phyloP scores from a whole-genome alignment of 2,329 filamentous ascomycete species.

The Penicillium rolfsii region DNA sequence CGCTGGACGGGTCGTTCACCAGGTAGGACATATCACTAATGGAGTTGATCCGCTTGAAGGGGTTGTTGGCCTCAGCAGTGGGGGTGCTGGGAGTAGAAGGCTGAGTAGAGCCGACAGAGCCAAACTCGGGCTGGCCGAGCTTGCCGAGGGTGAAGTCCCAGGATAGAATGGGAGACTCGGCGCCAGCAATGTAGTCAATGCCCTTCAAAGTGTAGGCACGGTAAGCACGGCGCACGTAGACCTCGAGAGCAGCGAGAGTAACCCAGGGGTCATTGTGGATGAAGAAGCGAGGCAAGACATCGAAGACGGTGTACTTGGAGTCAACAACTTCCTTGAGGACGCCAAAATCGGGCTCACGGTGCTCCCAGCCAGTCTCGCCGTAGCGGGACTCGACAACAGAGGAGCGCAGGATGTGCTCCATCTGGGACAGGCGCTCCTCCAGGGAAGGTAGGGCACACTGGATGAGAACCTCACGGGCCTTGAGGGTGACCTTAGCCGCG shows the following conservation, averaged over 20 bases:
- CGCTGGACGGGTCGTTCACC: constrained; percentile 66
- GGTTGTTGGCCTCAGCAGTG: constrained; percentile 60
- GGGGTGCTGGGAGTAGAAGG: constrained; percentile 85
- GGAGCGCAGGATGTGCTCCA: constrained; percentile 97
- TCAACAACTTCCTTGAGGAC: constrained; percentile 97
- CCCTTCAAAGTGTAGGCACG: constrained; percentile 90
- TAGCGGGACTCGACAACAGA: constrained; percentile 97
- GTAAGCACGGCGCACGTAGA: constrained; percentile 95
- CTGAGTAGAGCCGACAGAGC: constrained; percentile 72
- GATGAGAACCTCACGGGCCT: constrained; percentile 95
- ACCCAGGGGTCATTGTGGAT: constrained; percentile 94
- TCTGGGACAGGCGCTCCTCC: constrained; percentile 91
- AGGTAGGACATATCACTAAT: constrained; percentile 97
- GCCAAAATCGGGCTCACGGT: constrained; percentile 86
- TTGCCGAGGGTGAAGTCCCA: constrained; percentile 98
- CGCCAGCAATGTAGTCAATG: constrained; percentile 81
- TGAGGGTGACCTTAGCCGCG: constrained; percentile 94
- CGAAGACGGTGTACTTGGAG: constrained; percentile 97
- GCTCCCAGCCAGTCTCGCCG: constrained; percentile 94
- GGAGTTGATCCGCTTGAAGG: constrained; percentile 83
- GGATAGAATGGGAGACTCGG: constrained; percentile 72
- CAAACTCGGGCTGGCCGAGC: constrained; percentile 88
- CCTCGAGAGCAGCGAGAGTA: constrained; percentile 87
- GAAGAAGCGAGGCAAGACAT: constrained; percentile 94
- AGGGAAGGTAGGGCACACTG: constrained; percentile 95